Evolutionary conservation across 345 rosid genomes (phyloP).

Genomic region (Sisymbrium irio): DNA sequence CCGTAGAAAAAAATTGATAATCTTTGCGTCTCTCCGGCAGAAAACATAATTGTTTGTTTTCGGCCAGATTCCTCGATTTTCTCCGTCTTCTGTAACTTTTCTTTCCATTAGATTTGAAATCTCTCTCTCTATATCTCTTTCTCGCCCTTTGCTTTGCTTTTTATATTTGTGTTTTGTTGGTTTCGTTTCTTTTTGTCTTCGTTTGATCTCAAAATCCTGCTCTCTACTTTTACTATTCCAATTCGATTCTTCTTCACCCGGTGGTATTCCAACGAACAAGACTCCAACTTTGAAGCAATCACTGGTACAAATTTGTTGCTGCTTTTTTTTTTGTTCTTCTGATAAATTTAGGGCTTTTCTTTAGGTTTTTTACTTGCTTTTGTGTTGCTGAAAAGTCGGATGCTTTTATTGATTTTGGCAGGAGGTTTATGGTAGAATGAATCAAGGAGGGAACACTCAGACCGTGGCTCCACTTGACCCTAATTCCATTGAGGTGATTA

Average conservation of each 20-base stretch:
- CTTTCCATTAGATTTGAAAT: constrained; percentile 17
- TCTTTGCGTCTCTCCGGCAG: constrained; percentile 30
- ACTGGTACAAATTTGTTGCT: constrained; percentile 10
- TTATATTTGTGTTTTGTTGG: background rate
- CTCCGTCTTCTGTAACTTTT: constrained; percentile 23
- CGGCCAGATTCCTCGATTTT: constrained; percentile 32
- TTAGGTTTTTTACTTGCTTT: background rate
- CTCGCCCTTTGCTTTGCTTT: background rate
- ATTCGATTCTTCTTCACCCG: constrained; percentile 19
- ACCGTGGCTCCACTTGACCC: constrained; percentile 55
- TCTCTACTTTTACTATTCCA: constrained; percentile 14
- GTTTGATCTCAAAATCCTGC: constrained; percentile 31
- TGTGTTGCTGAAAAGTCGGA: background rate
- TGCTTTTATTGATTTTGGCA: background rate
- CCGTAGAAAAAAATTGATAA: constrained; percentile 10
- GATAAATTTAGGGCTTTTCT: no score
- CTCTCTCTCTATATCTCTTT: constrained; percentile 9
- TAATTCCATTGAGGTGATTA: constrained; percentile 70
- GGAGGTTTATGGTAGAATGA: constrained; percentile 66
- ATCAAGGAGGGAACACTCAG: constrained; percentile 68
- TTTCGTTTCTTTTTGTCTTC: constrained; percentile 12
- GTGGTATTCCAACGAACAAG: constrained; percentile 7
- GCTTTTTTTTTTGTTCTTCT: no score
- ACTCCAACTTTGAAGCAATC: constrained; percentile 4
- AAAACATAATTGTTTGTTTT: constrained; percentile 19